phyloP scores from a whole-genome alignment of 805 yeast genomes.

The Cyberlindnera petersonii region DNA sequence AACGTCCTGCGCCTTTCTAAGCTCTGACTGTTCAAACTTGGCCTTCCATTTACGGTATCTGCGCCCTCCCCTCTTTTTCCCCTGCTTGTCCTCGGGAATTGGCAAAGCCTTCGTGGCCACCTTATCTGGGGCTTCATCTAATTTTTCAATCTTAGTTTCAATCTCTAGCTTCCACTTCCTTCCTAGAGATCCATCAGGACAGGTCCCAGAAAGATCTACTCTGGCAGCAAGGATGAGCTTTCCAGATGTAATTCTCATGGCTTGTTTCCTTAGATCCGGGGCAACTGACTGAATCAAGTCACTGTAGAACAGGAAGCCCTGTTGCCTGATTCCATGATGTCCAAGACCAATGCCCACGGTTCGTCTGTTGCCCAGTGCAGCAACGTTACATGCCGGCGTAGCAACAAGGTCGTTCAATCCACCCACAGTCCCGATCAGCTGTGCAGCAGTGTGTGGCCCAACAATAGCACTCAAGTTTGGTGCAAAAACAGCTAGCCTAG shows the following conservation, averaged over 20 bases:
- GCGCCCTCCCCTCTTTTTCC: constrained; percentile 85
- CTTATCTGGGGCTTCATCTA: constrained; percentile 73
- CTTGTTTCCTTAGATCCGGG: constrained; percentile 57
- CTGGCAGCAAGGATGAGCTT: constrained; percentile 81
- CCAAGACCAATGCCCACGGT: constrained; percentile 38
- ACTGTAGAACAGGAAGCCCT: constrained; percentile 64
- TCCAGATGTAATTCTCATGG: constrained; percentile 73
- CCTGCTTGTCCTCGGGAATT: constrained; percentile 61
- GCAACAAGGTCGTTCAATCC: constrained; percentile 61
- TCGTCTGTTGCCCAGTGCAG: constrained; percentile 65
- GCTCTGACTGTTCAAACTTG: constrained; percentile 73
- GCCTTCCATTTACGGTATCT: constrained; percentile 77
- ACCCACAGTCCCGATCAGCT: constrained; percentile 63
- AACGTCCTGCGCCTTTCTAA: constrained; percentile 78
- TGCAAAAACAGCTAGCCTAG: constrained; percentile 55
- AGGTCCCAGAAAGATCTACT: constrained; percentile 53
- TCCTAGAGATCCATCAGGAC: constrained; percentile 53
- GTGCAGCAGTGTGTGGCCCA: constrained; percentile 71
- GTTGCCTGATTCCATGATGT: constrained; percentile 47
- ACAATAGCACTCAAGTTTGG: constrained; percentile 77
- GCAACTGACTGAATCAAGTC: constrained; percentile 59
- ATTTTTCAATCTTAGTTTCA: constrained; percentile 57
- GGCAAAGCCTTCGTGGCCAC: constrained; percentile 61
- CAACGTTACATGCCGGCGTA: constrained; percentile 80
- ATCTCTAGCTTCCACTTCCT: constrained; percentile 57